Evolutionary conservation across 768 basidiomycete species (phyloP).

Genomic region (Trametes cubensis): DNA sequence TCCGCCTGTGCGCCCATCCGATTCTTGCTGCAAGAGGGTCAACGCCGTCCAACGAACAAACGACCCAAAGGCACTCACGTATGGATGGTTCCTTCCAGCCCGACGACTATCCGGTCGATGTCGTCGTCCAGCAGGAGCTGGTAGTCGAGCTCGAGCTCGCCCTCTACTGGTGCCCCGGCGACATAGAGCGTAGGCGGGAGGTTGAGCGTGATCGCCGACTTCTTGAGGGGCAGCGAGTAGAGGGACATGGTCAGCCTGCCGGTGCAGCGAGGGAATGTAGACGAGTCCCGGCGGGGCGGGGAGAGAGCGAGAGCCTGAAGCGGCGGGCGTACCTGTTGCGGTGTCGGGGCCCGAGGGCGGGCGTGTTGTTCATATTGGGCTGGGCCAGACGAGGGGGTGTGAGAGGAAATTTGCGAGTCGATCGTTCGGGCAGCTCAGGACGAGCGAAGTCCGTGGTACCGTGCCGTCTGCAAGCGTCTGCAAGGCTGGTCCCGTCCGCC

Average conservation of each 20-base stretch:
- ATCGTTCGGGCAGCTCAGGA: neutral
- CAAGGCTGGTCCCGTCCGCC: neutral
- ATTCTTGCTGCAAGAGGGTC: constrained; percentile 1
- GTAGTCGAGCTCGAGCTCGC: constrained; percentile 27
- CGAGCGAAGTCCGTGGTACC: neutral
- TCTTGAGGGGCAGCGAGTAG: constrained; percentile 14
- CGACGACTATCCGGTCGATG: constrained; percentile 28
- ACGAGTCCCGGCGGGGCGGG: neutral
- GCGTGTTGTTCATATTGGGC: neutral
- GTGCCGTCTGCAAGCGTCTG: neutral
- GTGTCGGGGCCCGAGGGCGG: neutral
- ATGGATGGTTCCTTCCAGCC: constrained; percentile 25
- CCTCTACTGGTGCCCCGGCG: constrained; percentile 21
- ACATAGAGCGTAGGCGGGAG: constrained; percentile 21
- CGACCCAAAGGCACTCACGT: constrained; percentile 22
- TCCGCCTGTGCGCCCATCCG: constrained; percentile 1
- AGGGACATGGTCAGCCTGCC: constrained; percentile 13
- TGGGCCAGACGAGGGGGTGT: neutral
- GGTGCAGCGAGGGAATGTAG: neutral
- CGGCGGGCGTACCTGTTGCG: constrained; percentile 8
- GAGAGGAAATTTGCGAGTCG: constrained; percentile 3
- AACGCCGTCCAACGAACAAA: neutral
- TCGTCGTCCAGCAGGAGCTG: constrained; percentile 16
- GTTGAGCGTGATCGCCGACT: constrained; percentile 21
- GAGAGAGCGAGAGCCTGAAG: neutral